Evolutionary conservation across 140 eudicot genomes (phyloP).

Genomic region (Cichorium intybus): DNA sequence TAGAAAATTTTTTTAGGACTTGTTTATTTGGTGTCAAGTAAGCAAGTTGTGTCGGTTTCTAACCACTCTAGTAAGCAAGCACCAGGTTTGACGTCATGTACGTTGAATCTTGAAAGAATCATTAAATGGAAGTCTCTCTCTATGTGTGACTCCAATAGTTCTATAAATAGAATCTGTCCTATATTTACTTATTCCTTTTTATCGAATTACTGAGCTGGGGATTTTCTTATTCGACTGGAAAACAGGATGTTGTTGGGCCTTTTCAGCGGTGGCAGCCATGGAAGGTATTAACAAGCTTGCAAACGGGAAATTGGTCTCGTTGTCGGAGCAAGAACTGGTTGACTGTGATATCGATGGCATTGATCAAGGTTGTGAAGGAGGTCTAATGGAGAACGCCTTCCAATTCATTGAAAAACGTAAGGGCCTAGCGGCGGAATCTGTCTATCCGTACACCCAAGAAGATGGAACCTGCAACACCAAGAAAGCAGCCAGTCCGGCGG

Average conservation of each 20-base stretch:
- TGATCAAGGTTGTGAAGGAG: constrained; percentile 39
- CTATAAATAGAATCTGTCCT: not conserved
- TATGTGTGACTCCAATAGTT: too few relatives aligned
- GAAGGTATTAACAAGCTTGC: constrained; percentile 41
- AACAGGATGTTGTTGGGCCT: constrained; percentile 51
- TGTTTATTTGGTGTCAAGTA: too few relatives aligned
- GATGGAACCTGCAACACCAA: constrained; percentile 36
- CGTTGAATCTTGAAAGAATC: too few relatives aligned
- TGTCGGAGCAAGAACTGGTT: constrained; percentile 43
- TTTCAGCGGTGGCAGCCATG: constrained; percentile 43
- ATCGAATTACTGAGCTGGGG: not conserved
- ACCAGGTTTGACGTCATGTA: too few relatives aligned
- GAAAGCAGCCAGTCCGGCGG: constrained; percentile 25
- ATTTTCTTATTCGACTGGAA: not conserved
- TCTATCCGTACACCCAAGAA: constrained; percentile 30
- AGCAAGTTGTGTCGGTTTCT: too few relatives aligned
- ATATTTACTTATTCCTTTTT: not conserved
- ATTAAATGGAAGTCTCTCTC: too few relatives aligned
- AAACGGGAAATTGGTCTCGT: constrained; percentile 26
- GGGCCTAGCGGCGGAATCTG: constrained; percentile 31
- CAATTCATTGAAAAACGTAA: constrained; percentile 24
- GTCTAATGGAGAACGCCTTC: constrained; percentile 32
- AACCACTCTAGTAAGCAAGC: too few relatives aligned
- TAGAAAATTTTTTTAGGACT: too few relatives aligned
- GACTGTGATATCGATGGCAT: constrained; percentile 31